Evolutionary conservation across 1,139 yeast genomes (phyloP), one percentile per base, ranked within the genome.

Genomic region (Debaryomyces sp.): DNA sequence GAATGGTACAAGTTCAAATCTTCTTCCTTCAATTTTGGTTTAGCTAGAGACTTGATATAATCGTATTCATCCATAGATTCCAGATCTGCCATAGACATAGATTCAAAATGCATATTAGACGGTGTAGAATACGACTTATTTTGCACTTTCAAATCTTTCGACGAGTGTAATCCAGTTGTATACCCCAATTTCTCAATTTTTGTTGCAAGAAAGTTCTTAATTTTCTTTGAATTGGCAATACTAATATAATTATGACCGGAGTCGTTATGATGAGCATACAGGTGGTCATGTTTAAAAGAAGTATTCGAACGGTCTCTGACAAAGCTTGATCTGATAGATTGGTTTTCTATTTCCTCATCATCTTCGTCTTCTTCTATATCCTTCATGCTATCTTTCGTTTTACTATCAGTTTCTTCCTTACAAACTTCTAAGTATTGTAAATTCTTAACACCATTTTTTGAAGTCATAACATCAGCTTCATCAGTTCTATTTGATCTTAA

Each of bases 101-200:
- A 30, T 4, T 41, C 36, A 12, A 42, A 36, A 7, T 38, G 32
- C 17, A 24, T 12, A 23, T 37, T 23, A 15, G 33, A 27, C 10
- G 51, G 24, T 8, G 34, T 17, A n/a, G 15, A n/a, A 29, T 37
- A 44, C 18, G 29, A 21, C 22, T 41, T 41, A 22, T 27, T 21
- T 3, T 18, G 33, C 4, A 13, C 3, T 26, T 22, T 42, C 24
- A 34, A 17, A 18, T 29, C 36, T 13, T 41, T 41, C 17, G 29
- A 8, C 3, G 36, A 21, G 30, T 41, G 36, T 22, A 41, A 30
- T 22, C 43, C 33, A 13, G 43, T 53, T 3, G 55, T 43, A 45
- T 69, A 68, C 2, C 72, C 73, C 26, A 70, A 51, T 47, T 62
- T 68, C 48, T 66, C 75, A 47, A 71, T 71, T 36, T 70, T 71